Percentiles rank a stretch among this genome's conserved stretches.
phyloP scores from a whole-genome alignment of 768 basidiomycete genomes.

The Boletus subcaerulescens region DNA sequence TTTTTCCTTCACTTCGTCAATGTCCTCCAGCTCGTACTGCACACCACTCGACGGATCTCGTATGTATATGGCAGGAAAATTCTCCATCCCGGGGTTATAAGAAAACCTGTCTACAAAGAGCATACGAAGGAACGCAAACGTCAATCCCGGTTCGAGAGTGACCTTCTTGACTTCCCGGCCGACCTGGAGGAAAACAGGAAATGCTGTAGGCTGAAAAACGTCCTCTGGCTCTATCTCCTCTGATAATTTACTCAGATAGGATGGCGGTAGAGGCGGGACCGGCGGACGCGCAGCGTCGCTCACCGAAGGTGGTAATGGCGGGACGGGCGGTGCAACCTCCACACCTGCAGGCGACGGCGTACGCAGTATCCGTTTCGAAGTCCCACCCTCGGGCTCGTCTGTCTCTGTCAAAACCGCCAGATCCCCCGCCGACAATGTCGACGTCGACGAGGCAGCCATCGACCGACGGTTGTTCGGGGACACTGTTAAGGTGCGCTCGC shows the following conservation, averaged over 20 bases:
- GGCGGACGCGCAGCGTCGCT: slow-evolving; percentile 34
- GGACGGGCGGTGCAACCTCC: slow-evolving; percentile 37
- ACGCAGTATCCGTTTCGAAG: slow-evolving; percentile 29
- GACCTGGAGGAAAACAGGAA: slow-evolving; percentile 84
- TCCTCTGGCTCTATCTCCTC: slow-evolving; percentile 23
- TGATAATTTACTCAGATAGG: slow-evolving; percentile 15
- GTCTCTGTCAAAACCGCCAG: slow-evolving; percentile 72
- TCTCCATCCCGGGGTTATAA: slow-evolving; percentile 88
- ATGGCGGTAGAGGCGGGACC: neutral
- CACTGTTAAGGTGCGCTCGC: slow-evolving; percentile 45
- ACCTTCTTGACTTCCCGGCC: slow-evolving; percentile 91
- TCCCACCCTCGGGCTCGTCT: slow-evolving; percentile 44
- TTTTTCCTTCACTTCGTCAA: slow-evolving; percentile 87
- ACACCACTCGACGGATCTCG: slow-evolving; percentile 90
- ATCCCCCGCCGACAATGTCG: slow-evolving; percentile 58
- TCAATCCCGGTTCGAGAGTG: slow-evolving; percentile 62
- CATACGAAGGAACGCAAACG: slow-evolving; percentile 73
- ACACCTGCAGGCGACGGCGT: slow-evolving; percentile 34
- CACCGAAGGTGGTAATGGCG: slow-evolving; percentile 47
- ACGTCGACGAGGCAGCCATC: slow-evolving; percentile 56
- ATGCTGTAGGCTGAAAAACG: slow-evolving; percentile 22
- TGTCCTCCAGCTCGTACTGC: slow-evolving; percentile 93
- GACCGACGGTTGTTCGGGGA: slow-evolving; percentile 69
- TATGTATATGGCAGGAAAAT: slow-evolving; percentile 95
- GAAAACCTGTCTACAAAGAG: slow-evolving; percentile 94